phyloP scores from a whole-genome alignment of 352 stramenopile genomes.

The Peronospora farinosa region DNA sequence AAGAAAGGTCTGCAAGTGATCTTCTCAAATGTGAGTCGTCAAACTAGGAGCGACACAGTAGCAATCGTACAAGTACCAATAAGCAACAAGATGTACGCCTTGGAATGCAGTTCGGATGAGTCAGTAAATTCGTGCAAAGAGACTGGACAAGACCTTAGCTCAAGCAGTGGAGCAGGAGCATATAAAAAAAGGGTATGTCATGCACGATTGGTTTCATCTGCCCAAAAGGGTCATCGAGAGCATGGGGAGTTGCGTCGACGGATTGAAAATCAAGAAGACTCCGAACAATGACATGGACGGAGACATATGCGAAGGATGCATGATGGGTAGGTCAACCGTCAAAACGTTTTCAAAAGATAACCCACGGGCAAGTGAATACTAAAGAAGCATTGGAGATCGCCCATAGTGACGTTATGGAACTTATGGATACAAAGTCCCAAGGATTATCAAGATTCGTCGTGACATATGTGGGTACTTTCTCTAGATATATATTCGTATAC shows the following conservation, averaged over 20 bases:
- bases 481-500: constrained; percentile 15
- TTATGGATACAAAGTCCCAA: constrained; percentile 3
- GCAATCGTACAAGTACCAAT: not conserved
- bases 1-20: not conserved
- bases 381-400: not conserved
- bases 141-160: not conserved
- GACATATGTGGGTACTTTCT: constrained; percentile 24
- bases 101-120: not conserved
- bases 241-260: not conserved
- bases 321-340: not conserved
- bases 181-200: not conserved
- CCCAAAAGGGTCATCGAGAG: not conserved
- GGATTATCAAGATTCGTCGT: constrained; percentile 1
- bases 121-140: not conserved
- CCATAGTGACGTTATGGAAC: constrained; percentile 4
- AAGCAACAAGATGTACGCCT: not conserved
- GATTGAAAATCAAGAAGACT: not conserved
- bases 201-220: constrained; percentile 1
- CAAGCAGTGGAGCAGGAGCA: not conserved
- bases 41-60: not conserved
- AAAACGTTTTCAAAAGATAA: not conserved
- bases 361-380: not conserved
- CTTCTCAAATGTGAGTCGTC: not conserved
- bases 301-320: not conserved
- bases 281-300: not conserved